phyloP scores from a whole-genome alignment of 305 asterid genomes.

The Rubia balearica region DNA sequence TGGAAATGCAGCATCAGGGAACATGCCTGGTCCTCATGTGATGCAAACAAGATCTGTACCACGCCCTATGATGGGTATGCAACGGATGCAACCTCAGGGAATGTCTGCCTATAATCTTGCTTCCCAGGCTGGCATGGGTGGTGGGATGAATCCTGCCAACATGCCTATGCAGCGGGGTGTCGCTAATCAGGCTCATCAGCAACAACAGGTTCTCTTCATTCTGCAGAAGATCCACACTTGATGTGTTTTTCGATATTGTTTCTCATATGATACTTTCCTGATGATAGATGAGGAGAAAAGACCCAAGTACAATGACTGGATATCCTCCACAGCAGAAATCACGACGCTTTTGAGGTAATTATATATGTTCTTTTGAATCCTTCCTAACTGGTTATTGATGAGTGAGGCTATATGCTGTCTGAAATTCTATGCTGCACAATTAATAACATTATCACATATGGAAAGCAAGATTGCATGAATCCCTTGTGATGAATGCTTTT shows the following conservation, averaged over 20 bases:
- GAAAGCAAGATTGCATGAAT: background rate
- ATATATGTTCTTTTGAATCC: background rate
- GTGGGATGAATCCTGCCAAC: slow-evolving; percentile 69
- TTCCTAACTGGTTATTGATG: background rate
- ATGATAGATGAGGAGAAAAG: slow-evolving; percentile 81
- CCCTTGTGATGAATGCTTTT: background rate
- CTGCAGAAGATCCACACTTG: background rate
- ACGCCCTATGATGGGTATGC: slow-evolving; percentile 86
- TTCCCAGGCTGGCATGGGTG: slow-evolving; percentile 83
- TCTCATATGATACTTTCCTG: slow-evolving; percentile 16
- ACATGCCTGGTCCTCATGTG: slow-evolving; percentile 65
- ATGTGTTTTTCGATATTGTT: slow-evolving; percentile 11
- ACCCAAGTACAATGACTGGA: slow-evolving; percentile 72
- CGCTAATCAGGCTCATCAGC: slow-evolving; percentile 79
- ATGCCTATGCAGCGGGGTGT: slow-evolving; percentile 92
- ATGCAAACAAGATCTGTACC: slow-evolving; percentile 74
- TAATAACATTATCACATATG: background rate
- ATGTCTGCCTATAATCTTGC: slow-evolving; percentile 70
- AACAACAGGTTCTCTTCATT: slow-evolving; percentile 52
- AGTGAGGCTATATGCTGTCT: background rate
- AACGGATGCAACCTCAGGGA: slow-evolving; percentile 75
- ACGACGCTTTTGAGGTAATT: slow-evolving; percentile 71
- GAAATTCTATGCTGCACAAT: background rate
- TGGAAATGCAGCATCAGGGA: slow-evolving; percentile 57
- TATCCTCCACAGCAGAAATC: slow-evolving; percentile 92